Conservation (phyloP, 768 basidiomycete genomes). For the Lyophyllum semitale region DNA sequence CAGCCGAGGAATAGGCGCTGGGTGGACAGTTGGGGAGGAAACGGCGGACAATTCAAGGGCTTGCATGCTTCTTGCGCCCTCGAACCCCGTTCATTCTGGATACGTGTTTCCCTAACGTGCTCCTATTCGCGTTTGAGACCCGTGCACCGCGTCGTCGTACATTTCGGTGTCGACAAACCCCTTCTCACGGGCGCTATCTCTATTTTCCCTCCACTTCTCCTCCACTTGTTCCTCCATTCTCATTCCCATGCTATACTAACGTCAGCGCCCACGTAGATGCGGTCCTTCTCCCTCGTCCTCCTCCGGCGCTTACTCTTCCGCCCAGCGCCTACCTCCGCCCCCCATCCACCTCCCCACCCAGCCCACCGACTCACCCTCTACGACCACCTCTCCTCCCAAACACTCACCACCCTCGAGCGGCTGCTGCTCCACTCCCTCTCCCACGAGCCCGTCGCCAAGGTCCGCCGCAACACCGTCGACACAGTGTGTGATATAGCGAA, state of each 20-base stretch:
- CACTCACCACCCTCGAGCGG: constrained; percentile 68
- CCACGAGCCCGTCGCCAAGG: constrained; percentile 57
- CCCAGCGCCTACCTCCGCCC: constrained; percentile 35
- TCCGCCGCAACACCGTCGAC: constrained; percentile 72
- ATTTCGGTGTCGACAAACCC: no score
- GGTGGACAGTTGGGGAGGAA: no score
- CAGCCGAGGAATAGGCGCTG: no score
- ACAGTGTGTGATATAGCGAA: constrained; percentile 77
- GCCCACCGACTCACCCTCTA: constrained; percentile 61
- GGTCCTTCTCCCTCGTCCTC: constrained; percentile 81
- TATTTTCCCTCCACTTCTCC: not conserved
- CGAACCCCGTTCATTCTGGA: no score
- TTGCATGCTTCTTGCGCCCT: no score
- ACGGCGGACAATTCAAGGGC: no score
- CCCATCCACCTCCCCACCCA: constrained; percentile 17
- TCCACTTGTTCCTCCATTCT: not conserved
- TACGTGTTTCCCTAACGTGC: no score
- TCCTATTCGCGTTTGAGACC: no score
- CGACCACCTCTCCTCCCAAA: constrained; percentile 71
- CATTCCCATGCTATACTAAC: not conserved
- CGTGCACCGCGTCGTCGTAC: no score
- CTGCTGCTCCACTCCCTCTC: constrained; percentile 70
- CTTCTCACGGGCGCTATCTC: not conserved
- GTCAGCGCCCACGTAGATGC: constrained; percentile 55
- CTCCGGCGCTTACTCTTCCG: constrained; percentile 80